Conservation (phyloP, 441 rosid genomes). For the Euphorbia corollata region DNA sequence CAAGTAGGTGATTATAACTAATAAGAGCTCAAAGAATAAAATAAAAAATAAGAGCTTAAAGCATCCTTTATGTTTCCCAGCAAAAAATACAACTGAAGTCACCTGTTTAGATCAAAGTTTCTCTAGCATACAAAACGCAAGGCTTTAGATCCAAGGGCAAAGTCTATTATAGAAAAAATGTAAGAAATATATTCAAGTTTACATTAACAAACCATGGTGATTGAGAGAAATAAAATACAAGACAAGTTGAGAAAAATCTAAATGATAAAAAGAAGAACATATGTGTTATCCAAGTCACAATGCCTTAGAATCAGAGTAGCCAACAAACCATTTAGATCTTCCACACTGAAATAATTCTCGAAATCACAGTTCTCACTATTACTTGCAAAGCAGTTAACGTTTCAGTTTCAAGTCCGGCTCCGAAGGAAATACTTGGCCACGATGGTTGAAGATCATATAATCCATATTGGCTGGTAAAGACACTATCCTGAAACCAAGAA, state of each 20-base stretch:
- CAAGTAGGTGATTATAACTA: not conserved
- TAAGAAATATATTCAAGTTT: not conserved
- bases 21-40: not conserved
- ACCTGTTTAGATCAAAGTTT: not conserved
- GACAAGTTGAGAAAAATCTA: not conserved
- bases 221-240: not conserved
- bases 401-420: slow-evolving; percentile 52
- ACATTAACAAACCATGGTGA: slow-evolving; percentile 5
- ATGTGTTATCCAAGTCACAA: not conserved
- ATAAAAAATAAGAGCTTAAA: not conserved
- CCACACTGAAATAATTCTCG: not conserved
- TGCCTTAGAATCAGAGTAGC: slow-evolving; percentile 2
- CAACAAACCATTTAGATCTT: not conserved
- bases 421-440: slow-evolving; percentile 54
- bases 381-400: slow-evolving; percentile 17
- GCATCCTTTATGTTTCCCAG: not conserved
- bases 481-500: slow-evolving; percentile 57
- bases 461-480: slow-evolving; percentile 68
- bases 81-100: not conserved
- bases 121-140: not conserved
- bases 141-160: not conserved
- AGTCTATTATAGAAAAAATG: not conserved
- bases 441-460: slow-evolving; percentile 88
- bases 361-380: not conserved
- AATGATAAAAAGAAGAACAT: not conserved